Percentiles rank a stretch among this genome's conserved stretches.
phyloP scores from a whole-genome alignment of 2,329 filamentous ascomycete species.

The Sporothrix luriei region DNA sequence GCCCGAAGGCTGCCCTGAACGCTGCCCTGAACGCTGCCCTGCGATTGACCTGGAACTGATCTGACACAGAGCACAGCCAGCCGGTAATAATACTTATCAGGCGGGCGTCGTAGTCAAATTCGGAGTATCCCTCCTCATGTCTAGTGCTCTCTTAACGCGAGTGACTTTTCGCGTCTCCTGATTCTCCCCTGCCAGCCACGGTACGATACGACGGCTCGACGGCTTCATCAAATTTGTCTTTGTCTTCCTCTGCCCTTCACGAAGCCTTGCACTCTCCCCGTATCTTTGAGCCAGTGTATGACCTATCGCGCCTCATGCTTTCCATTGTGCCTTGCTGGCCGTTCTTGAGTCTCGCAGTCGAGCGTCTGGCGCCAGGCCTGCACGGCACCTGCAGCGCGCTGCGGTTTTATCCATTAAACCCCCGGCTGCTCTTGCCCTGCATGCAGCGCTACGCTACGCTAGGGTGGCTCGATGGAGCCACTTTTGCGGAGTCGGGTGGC shows the following conservation, averaged over 20 bases:
- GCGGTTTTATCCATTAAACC: slow-evolving; percentile 18
- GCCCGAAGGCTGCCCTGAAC: neutral
- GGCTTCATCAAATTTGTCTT: neutral
- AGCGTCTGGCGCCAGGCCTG: neutral
- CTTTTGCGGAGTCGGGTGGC: slow-evolving; percentile 33
- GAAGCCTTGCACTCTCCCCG: neutral
- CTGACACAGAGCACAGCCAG: neutral
- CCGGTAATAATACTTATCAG: neutral
- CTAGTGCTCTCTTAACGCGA: slow-evolving; percentile 18
- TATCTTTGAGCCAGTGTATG: neutral
- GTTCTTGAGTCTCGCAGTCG: neutral
- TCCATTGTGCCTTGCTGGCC: neutral
- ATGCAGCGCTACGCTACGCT: slow-evolving; percentile 26
- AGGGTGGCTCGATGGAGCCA: slow-evolving; percentile 27
- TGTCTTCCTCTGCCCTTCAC: too few relatives aligned
- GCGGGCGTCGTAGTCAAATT: neutral
- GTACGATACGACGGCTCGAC: neutral
- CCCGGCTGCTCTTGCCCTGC: slow-evolving; percentile 14
- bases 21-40: too few relatives aligned
- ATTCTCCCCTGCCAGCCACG: too few relatives aligned
- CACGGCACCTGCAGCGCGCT: neutral
- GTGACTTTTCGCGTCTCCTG: neutral
- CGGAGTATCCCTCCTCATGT: slow-evolving; percentile 2
- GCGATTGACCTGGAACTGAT: neutral
- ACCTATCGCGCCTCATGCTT: neutral